Base-by-base conservation (phyloP, 2,329 filamentous ascomycete genomes). In the Pseudopithomyces maydicus region DNA sequence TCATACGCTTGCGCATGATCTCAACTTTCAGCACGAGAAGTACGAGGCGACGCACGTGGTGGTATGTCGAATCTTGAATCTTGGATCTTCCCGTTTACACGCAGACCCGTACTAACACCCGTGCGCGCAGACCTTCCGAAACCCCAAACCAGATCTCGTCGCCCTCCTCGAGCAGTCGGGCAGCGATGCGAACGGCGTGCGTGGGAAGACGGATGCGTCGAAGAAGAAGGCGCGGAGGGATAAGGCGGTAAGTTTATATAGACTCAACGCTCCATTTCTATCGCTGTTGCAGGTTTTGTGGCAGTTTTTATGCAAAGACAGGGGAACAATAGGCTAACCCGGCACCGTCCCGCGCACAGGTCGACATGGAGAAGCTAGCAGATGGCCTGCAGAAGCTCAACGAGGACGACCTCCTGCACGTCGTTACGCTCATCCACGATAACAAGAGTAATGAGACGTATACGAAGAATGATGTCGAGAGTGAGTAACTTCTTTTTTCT, bases 341-440 rank as follows among this genome's bases (percentile, higher is more conserved):
- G n/a, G n/a, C n/a, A n/a, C n/a, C n/a, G n/a, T n/a, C n/a, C n/a
- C n/a, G n/a, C n/a, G n/a, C n/a, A n/a, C 46, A 85, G 78, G 82
- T 90, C 66, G 95, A 99, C 77, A 95, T 97, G 82, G 95, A 99
- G 81, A 98, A 97, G 83, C 86, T 99, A 68, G 95, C 94, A 32
- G 93, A 98, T 57, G 92, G 90, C 0, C 82, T 99, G 56, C 88
- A 94, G 74, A 92, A 91, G 81, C 86, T 99, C 23, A 85, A 86
- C 63, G 95, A 99, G 80, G 95, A 99, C 65, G 94, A 98, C 71
- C 81, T 99, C 41, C 82, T 99, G 59, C 91, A 95, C 67, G 92
- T 98, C 22, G 96, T 99, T 59, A 94, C 98, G 80, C 89, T 99
- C 86, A 94, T 99, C 61, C 95, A 98, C 77, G 95, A 99, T 79